Percentiles rank a stretch among this genome's conserved stretches.
Evolutionary conservation across 2,329 filamentous ascomycete species (phyloP).

Genomic region (Aspergillus sp.): DNA sequence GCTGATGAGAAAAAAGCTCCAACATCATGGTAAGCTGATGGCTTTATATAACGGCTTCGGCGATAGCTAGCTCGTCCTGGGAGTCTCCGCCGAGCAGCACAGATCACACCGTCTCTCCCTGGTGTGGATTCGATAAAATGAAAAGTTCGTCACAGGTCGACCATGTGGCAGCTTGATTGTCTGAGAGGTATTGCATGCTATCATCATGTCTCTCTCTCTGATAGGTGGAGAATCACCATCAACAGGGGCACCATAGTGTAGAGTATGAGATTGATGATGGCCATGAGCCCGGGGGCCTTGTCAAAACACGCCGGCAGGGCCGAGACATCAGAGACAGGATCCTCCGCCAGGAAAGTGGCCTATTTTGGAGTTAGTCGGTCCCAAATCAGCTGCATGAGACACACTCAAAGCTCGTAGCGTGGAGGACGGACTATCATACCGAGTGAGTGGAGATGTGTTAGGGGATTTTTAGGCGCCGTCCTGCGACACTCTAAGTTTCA

Average conservation of each 20-base stretch:
- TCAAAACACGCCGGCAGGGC: conserved; percentile 8
- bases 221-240: conserved; percentile 26
- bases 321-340: conserved; percentile 5
- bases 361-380: conserved; percentile 13
- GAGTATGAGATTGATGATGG: conserved; percentile 32
- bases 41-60: conserved; percentile 14
- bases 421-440: conserved; percentile 9
- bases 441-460: conserved; percentile 9
- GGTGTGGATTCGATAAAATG: conserved; percentile 9
- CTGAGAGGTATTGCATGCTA: conserved; percentile 11
- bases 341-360: conserved; percentile 13
- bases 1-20: conserved; percentile 20
- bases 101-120: conserved; percentile 9
- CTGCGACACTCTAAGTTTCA: conserved; percentile 32
- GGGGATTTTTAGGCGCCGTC: conserved; percentile 23
- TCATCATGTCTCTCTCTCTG: conserved; percentile 9
- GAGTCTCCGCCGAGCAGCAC: conserved; percentile 8
- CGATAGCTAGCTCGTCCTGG: neutral
- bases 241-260: conserved; percentile 13
- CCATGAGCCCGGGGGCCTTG: conserved; percentile 11
- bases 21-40: conserved; percentile 1
- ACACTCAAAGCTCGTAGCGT: conserved; percentile 4
- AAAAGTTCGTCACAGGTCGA: conserved; percentile 13
- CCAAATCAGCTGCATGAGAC: conserved; percentile 13
- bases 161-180: conserved; percentile 21